Evolutionary conservation across 2,329 filamentous ascomycete genomes (phyloP), one percentile per base, ranked within the genome.

Genomic region (Corniculantispora saksenae): DNA sequence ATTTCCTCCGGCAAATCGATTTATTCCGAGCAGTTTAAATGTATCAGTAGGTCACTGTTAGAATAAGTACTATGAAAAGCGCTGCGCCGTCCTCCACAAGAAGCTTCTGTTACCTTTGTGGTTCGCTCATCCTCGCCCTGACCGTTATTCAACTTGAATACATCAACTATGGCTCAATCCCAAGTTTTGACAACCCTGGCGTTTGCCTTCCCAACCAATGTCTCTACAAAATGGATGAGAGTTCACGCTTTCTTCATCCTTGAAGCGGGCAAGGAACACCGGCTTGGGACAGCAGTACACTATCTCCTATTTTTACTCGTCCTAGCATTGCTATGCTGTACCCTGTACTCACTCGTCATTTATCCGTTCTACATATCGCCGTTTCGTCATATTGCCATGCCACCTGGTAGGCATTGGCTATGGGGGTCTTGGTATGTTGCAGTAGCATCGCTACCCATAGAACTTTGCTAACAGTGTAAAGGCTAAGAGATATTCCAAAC

Each of bases 401-500:
- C 83, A 0, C 67, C 70, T 2, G 77, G 74, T 25, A 77, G 75
- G 50, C 79, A 80, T 48, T 85, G 78, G 73, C 74, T 81, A 32
- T 77, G 80, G 65, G 84, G 84, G 17, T 83, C 86, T 54, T 86
- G 84, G 84, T 86, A 75, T 43, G 72, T 71, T 21, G 72, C 43
- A 73, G 12, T 4, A 10, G 17, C 17, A 10, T 43, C 38, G 38
- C 38, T 43, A 13, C 38, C 38, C 8, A n/a, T n/a, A 10, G 38
- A 7, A 13, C 17, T 43, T 13, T 13, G 17, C 38, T 43, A 43
- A 43, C 38, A 43, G 38, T 13, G 8, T 43, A 4, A 43, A 43
- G 38, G 38, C 38, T 66, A 86, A 90, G 90, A 75, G 84, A 21
- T 79, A 84, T 92, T 51, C 87, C 88, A 8, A 88, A 93, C 70